phyloP scores from a whole-genome alignment of 2,329 filamentous ascomycete species.

The Corynespora cassiicola region DNA sequence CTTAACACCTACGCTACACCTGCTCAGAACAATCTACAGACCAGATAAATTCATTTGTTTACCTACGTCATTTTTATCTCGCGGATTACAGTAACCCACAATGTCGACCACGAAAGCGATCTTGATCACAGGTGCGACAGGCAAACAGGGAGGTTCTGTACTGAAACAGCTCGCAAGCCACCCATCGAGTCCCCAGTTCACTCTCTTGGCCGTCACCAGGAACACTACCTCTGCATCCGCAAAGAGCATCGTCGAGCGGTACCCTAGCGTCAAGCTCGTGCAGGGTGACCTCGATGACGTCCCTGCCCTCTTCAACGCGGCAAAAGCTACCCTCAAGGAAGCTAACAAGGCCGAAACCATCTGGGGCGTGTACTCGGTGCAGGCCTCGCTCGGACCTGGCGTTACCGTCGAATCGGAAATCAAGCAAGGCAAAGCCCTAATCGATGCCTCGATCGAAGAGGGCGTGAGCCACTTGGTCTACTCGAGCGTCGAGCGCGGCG shows the following conservation, averaged over 20 bases:
- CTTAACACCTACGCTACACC: too few species aligned
- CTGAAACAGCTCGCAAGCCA: constrained; percentile 49
- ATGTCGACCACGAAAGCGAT: constrained; percentile 48
- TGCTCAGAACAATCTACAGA: too few species aligned
- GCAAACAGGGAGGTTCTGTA: constrained; percentile 55
- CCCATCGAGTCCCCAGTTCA: constrained; percentile 45
- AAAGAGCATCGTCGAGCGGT: constrained; percentile 54
- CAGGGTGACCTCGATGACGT: constrained; percentile 64
- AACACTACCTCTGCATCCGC: constrained; percentile 59
- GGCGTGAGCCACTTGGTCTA: constrained; percentile 69
- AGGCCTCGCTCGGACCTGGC: constrained; percentile 55
- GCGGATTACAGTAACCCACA: too few species aligned
- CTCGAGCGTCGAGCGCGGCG: constrained; percentile 68
- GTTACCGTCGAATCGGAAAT: constrained; percentile 56
- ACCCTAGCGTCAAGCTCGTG: constrained; percentile 60
- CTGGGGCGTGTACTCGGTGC: constrained; percentile 69
- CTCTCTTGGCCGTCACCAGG: constrained; percentile 67
- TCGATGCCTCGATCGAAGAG: constrained; percentile 63
- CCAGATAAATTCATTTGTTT: too few species aligned
- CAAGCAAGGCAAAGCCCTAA: constrained; percentile 63
- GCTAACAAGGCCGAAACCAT: constrained; percentile 46
- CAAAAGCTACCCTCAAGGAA: constrained; percentile 44
- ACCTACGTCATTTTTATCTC: too few species aligned
- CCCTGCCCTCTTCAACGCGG: constrained; percentile 57
- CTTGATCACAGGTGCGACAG: constrained; percentile 54